These are phyloP conservation scores for Medicago lupulina DNA, from an alignment of 306 rosid species.

Conservation along the genomic window DNA sequence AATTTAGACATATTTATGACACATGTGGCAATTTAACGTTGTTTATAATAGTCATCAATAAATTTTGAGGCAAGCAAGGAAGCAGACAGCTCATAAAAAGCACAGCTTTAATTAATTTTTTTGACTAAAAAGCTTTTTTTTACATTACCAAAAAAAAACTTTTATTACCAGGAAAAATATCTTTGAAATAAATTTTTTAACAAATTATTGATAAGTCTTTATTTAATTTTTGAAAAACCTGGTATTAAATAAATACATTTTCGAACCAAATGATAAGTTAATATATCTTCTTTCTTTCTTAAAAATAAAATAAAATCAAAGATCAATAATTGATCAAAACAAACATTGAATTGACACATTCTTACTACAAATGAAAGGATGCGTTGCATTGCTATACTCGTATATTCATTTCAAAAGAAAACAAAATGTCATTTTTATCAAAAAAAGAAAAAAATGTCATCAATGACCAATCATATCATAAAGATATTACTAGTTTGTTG, in stretches of 20 bases:
- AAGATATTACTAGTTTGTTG: neutral
- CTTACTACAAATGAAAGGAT: neutral
- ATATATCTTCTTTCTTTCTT: neutral
- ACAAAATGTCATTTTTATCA: neutral
- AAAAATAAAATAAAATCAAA: neutral
- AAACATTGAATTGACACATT: neutral
- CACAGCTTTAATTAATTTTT: neutral
- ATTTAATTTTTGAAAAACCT: neutral
- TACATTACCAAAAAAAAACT: neutral
- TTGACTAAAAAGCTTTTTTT: neutral
- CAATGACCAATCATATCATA: conserved; percentile 5
- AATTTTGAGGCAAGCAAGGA: neutral
- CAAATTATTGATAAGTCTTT: neutral
- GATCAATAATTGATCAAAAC: neutral
- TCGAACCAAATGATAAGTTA: neutral
- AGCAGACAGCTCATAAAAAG: neutral
- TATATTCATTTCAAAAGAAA: neutral
- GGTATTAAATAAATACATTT: neutral
- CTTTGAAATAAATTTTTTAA: neutral
- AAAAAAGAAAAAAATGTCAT: neutral
- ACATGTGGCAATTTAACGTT: neutral
- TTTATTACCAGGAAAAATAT: neutral
- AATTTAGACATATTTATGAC: neutral
- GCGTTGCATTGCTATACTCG: neutral
- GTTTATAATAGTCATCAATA: neutral